Evolutionary conservation across 2,329 filamentous ascomycete species (phyloP).

Genomic region (Fusarium sterilihyphosum): DNA sequence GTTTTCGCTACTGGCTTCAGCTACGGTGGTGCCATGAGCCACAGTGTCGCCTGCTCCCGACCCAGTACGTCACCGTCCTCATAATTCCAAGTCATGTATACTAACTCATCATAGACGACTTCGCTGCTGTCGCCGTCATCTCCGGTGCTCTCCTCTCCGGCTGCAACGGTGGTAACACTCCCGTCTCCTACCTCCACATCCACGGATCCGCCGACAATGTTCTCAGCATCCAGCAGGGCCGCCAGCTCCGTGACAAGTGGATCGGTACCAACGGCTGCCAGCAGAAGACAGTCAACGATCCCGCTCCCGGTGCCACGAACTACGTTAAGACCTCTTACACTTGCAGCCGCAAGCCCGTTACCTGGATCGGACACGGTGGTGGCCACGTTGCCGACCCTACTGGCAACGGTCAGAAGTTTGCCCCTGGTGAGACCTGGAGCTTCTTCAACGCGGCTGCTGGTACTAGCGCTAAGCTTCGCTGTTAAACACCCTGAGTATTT

Average conservation of each 20-base stretch:
- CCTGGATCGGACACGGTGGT: constrained; percentile 45
- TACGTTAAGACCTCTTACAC: constrained; percentile 44
- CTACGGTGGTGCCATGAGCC: constrained; percentile 56
- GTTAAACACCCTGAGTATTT: not conserved
- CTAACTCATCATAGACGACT: constrained; percentile 22
- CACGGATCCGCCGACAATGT: constrained; percentile 52
- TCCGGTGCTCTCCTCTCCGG: constrained; percentile 48
- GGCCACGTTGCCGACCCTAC: constrained; percentile 40
- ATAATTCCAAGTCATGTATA: accelerated
- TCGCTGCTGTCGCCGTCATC: constrained; percentile 53
- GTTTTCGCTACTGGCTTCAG: constrained; percentile 58
- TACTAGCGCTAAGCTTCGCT: constrained; percentile 3
- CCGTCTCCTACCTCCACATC: constrained; percentile 53
- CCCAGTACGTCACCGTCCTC: constrained; percentile 24
- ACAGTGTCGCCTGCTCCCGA: constrained; percentile 53
- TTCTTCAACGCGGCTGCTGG: constrained; percentile 38
- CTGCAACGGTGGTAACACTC: constrained; percentile 50
- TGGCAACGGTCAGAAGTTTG: constrained; percentile 30
- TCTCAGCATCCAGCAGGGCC: constrained; percentile 47
- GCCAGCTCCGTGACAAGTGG: constrained; percentile 51
- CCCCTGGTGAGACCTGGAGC: constrained; percentile 36
- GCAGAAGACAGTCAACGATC: constrained; percentile 38
- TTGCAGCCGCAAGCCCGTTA: constrained; percentile 43
- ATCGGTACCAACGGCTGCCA: constrained; percentile 51
- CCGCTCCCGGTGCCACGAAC: constrained; percentile 18